These are phyloP conservation scores for Claviceps pusilla DNA, from an alignment of 2,329 filamentous ascomycete species.

Conservation along the genomic window DNA sequence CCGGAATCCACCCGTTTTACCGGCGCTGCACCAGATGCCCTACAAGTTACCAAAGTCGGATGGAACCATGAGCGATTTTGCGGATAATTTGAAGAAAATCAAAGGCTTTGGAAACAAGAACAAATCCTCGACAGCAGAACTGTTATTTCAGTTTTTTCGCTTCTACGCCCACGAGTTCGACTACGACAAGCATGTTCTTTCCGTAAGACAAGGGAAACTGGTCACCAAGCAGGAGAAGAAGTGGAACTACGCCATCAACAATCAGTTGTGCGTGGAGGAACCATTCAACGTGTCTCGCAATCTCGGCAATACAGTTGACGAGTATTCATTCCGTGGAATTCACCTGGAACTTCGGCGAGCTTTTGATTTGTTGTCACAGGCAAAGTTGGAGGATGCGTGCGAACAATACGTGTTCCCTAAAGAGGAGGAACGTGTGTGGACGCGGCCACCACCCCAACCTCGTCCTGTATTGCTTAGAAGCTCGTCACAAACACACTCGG, in stretches of 20 bases:
- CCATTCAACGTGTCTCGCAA: slow-evolving; percentile 86
- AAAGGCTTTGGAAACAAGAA: slow-evolving; percentile 63
- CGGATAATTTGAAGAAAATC: slow-evolving; percentile 67
- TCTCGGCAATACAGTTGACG: slow-evolving; percentile 89
- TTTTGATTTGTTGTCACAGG: slow-evolving; percentile 66
- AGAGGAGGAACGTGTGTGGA: slow-evolving; percentile 53
- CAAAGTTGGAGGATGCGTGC: slow-evolving; percentile 69
- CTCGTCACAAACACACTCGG: slow-evolving; percentile 42
- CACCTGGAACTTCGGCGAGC: slow-evolving; percentile 81
- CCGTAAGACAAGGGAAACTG: slow-evolving; percentile 66
- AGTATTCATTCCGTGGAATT: slow-evolving; percentile 81
- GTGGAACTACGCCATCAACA: slow-evolving; percentile 68
- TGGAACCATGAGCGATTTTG: slow-evolving; percentile 61
- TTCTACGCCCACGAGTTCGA: slow-evolving; percentile 90
- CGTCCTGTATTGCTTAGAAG: slow-evolving; percentile 44
- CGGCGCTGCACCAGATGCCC: slow-evolving; percentile 60
- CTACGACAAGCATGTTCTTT: slow-evolving; percentile 71
- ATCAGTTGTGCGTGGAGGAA: slow-evolving; percentile 86
- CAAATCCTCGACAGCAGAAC: slow-evolving; percentile 63
- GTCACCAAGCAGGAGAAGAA: slow-evolving; percentile 73
- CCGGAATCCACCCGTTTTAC: slow-evolving; percentile 67
- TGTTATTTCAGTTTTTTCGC: slow-evolving; percentile 92
- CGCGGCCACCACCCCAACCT: slow-evolving; percentile 38
- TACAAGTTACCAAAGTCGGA: slow-evolving; percentile 37
- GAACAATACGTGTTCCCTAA: slow-evolving; percentile 79